A percentile compares a stretch with the other conserved stretches of the same genome.
Conservation (phyloP, 768 basidiomycete genomes). For the Sporobolomyces phaffii region DNA sequence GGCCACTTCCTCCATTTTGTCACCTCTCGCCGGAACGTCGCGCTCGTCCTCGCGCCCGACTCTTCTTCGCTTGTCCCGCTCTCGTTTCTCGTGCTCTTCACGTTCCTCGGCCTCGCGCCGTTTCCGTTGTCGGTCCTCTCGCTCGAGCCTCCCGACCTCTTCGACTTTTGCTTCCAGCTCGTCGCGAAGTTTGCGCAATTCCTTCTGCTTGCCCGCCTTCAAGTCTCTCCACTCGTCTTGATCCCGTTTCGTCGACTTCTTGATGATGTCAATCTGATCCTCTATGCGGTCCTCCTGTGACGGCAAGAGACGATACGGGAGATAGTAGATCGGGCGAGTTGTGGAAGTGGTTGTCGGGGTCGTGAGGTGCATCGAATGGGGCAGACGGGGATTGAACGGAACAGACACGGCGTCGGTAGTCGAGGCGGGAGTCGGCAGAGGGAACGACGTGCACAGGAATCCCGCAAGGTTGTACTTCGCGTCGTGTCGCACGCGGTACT, state of each 20-base stretch:
- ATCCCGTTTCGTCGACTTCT: constrained; percentile 13
- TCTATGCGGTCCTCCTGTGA: constrained; percentile 41
- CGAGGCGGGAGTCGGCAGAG: constrained; percentile 13
- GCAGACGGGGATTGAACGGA: constrained; percentile 30
- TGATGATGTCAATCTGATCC: constrained; percentile 31
- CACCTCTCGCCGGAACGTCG: background rate
- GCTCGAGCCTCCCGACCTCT: constrained; percentile 6
- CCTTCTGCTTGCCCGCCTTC: background rate
- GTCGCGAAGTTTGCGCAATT: background rate
- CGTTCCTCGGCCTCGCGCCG: constrained; percentile 15
- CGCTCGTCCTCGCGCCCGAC: too few species aligned
- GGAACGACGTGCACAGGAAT: constrained; percentile 41
- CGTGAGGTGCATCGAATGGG: constrained; percentile 30
- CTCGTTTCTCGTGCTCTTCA: background rate
- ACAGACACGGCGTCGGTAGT: constrained; percentile 16
- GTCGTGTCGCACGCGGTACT: constrained; percentile 39
- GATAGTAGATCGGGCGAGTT: constrained; percentile 41
- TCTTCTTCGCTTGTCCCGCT: background rate
- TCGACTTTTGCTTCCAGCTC: constrained; percentile 1
- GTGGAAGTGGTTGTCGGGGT: constrained; percentile 4
- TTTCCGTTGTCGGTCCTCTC: constrained; percentile 26
- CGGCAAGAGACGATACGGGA: constrained; percentile 38
- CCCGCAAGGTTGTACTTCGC: constrained; percentile 39
- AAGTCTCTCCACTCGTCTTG: constrained; percentile 12
- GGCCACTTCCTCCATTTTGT: background rate